Base-by-base conservation (phyloP, 441 rosid genomes). In the Pelargonium citronellum region DNA sequence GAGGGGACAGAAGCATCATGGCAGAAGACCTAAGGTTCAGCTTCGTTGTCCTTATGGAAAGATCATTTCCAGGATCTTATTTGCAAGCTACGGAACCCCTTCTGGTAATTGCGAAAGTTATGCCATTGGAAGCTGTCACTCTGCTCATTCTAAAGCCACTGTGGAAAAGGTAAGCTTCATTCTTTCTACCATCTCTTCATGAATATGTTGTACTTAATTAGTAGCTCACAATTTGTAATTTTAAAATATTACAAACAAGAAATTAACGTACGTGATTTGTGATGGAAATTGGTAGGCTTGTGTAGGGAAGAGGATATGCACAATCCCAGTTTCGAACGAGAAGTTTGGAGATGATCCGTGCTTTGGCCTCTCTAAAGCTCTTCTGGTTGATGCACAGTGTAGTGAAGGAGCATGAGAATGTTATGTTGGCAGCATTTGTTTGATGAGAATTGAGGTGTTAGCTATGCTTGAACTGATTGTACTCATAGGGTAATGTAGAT, bases 371-470 rank as follows among this genome's bases (percentile, higher is more conserved):
- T 77, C 77, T 15, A 84, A 85, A 77, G 73, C 84, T 75, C 78
- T 85, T 67, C 77, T 85, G 69, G 83, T 87, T 72, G 85, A 82
- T 70, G 89, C 86, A 68, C 73, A 78, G 22, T 89, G 90, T 15
- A 5, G 39, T 34, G 39, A 34, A 34, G 39, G 5, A 34, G 39
- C 39, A 34, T 34, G 39, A 34, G 39, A 34, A 34, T 34, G 4
- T 34, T 3, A 34, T 34, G 39, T 34, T 34, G 5, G 39, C 39
- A 34, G 39, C 39, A 34, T 34, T 34, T 34, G 5, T 34, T 34
- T 34, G 0, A 3, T 34, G 39, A 34, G 39, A 34, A 34, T 5
- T 34, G 39, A 34, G 39, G 39, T 5, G 39, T 34, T 34, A 34
- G 5, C 39, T 34, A 34, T 5, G 15, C 58, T 51, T 51, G 8